Conservation (phyloP, 2,329 filamentous ascomycete genomes). For the Colletotrichum melonis region DNA sequence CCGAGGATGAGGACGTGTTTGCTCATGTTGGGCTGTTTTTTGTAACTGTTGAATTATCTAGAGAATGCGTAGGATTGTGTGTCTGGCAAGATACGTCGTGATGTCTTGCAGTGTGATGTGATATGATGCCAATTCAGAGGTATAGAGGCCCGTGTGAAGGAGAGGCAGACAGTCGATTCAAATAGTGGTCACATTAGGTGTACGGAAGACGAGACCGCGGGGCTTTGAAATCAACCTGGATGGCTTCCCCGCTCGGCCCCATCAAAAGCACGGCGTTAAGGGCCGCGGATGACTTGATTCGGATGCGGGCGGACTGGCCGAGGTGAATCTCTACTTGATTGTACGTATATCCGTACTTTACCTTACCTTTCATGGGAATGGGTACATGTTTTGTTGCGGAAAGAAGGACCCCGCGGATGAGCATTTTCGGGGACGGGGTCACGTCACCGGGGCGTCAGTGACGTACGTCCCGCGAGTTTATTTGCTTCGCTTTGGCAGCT, state of each 20-base stretch:
- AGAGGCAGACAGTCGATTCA: background rate
- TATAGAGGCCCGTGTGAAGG: too few relatives aligned
- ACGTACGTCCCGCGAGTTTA: constrained; percentile 22
- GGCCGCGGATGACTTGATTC: background rate
- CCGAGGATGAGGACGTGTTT: constrained; percentile 78
- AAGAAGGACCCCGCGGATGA: background rate
- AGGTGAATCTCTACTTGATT: background rate
- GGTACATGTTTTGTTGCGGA: too few relatives aligned
- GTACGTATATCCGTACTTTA: background rate
- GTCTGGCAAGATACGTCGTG: too few relatives aligned
- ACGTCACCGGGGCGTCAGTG: constrained; percentile 31
- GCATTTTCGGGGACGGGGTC: constrained; percentile 5
- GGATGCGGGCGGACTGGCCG: background rate
- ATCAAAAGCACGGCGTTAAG: background rate
- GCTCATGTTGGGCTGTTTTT: constrained; percentile 36
- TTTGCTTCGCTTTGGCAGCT: background rate
- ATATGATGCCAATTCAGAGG: too few relatives aligned
- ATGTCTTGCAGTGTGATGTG: background rate
- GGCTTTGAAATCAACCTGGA: constrained; percentile 5
- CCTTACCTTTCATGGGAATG: too few relatives aligned
- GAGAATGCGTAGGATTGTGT: background rate
- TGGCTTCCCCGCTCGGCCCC: constrained; percentile 3
- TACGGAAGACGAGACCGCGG: background rate
- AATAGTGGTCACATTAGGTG: background rate
- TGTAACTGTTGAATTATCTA: too few relatives aligned